Base-by-base conservation (phyloP, 345 rosid species). In the Aurinia saxatilis region DNA sequence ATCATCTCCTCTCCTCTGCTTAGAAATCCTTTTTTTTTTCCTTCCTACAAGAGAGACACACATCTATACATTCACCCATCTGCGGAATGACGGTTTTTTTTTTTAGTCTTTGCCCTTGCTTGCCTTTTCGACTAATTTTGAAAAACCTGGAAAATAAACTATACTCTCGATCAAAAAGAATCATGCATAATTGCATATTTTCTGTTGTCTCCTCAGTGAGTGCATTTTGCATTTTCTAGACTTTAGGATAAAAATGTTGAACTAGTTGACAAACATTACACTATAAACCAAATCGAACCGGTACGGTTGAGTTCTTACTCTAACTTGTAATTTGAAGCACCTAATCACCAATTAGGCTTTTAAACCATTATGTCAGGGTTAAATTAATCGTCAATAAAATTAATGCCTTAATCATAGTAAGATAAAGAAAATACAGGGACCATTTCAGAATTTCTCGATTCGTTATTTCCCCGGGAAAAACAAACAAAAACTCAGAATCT, bases 21-120 rank as follows among this genome's bases (percentile, higher is more conserved):
- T 49, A 54, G 65, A 63, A 63, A 40, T 49, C 65, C 59, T 56
- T 63, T 63, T 29, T 63, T 71, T 63, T 71, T 71, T 64, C 27
- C 48, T 39, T 55, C 50, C 54, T 48, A 71, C 54, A 63, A 55
- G 65, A 55, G 68, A 53, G 57, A 62, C 31, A 38, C 39, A 37
- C 29, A 48, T 56, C 64, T 48, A 55, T 40, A 70, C 56, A 60
- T 63, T 50, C 19, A 6, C 50, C 15, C 36, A 62, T 48, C 65
- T 63, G 70, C 54, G 60, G 75, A 64, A 49, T 71, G 52, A 64
- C 60, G 16, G 70, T 41, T 56, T 66, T 17, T 41, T 56, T 66
- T 17, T 18, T 54, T 48, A 47, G 70, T 50, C 39, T 38, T 48
- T 53, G 37, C 19, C 16, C 17, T 62, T 53, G 27, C n/a, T n/a